Evolutionary conservation across 2,329 filamentous ascomycete species (phyloP), one percentile per base, ranked within the genome.

Genomic region (Meredithiella fracta): DNA sequence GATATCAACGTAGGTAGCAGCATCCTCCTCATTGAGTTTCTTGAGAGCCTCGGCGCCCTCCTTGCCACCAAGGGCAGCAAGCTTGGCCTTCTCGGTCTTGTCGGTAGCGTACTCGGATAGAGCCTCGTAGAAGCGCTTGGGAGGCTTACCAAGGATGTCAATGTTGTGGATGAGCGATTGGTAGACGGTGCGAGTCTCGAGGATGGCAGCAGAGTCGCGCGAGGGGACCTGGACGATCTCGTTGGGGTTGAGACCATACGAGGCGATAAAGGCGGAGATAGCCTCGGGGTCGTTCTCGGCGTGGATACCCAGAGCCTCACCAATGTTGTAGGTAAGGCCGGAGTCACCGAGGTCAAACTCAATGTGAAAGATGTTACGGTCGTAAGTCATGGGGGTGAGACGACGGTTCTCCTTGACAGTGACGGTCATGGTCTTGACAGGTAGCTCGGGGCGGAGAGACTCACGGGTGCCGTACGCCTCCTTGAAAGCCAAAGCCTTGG

Each of bases 301-400:
- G 68, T 98, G 92, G 60, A 98, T 90, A 61, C 92, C 92, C 17
- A 98, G 82, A 50, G 92, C 92, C 72, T 98, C 92, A 57, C 92
- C 92, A 64, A 98, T 97, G 67, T 94, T 87, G 72, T 98, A 98
- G 44, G 80, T 95, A 61, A 98, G 80, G 40, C 90, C 91, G 34
- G 91, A 94, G 64, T 83, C 72, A 59, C 91, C 91, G 23, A 98
- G 80, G 66, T 97, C 92, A 65, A 98, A 98, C 71, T 98, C 92
- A 60, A 98, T 97, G 73, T 98, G 92, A 83, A 98, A 98, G 70
- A 98, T 97, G 76, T 98, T 96, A 63, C 92, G 88, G 69, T 97
- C 90, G 67, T 98, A 98, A 31, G 82, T 85, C 23, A 70, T 64
- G 2, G 92, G 92, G 0, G 92, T 98, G 56, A 98, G 78, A 61